A percentile compares a stretch with the other conserved stretches of the same genome.
phyloP scores from a whole-genome alignment of 2,329 filamentous ascomycete species.

The Calonectria crousiana region DNA sequence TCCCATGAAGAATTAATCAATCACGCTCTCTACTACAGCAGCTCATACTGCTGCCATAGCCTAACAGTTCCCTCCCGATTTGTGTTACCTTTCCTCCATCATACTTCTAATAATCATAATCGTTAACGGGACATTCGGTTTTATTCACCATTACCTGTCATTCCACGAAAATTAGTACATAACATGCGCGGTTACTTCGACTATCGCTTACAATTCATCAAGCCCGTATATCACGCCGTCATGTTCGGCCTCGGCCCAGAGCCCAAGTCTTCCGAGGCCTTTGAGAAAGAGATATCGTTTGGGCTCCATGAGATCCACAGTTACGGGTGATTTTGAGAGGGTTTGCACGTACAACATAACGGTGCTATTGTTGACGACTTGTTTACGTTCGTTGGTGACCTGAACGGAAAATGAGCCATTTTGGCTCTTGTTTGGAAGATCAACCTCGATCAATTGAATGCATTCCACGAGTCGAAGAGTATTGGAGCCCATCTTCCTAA shows the following conservation, averaged over 20 bases:
- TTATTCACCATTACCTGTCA: neutral
- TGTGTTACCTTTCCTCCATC: neutral
- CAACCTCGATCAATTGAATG: slow-evolving; percentile 9
- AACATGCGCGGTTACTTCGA: neutral
- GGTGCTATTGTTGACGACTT: neutral
- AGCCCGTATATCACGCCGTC: neutral
- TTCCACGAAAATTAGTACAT: neutral
- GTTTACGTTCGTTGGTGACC: neutral
- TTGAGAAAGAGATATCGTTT: neutral
- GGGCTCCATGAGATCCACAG: neutral
- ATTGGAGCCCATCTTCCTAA: neutral
- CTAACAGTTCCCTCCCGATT: neutral
- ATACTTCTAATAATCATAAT: neutral
- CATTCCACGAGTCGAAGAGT: slow-evolving; percentile 7
- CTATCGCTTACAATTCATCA: neutral
- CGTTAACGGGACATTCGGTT: neutral
- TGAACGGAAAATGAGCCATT: slow-evolving; percentile 4
- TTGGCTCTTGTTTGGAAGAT: slow-evolving; percentile 8
- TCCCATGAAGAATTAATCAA: neutral
- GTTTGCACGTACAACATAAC: neutral
- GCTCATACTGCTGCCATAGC: neutral
- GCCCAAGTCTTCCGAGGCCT: neutral
- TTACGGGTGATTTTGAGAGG: neutral
- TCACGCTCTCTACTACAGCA: neutral
- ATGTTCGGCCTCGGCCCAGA: slow-evolving; percentile 1